Conservation (phyloP, 768 basidiomycete species). For the Pleurotus pulmonarius region DNA sequence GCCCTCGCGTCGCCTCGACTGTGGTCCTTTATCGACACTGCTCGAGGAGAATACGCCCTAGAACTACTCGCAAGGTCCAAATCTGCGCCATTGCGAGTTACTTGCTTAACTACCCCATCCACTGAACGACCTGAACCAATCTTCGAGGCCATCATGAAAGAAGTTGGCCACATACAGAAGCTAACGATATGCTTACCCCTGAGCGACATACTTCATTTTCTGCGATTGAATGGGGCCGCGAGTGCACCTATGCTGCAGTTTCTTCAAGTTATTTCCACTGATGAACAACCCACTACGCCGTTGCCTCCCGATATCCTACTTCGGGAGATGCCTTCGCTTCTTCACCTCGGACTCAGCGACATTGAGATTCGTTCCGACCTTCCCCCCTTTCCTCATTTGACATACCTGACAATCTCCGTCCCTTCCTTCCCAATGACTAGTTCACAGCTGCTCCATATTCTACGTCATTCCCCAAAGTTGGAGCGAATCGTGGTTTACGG, state of each 20-base stretch:
- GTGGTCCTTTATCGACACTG: not conserved
- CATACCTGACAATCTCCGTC: not conserved
- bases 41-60: not conserved
- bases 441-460: not conserved
- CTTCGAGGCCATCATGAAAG: not conserved
- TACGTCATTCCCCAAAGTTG: not conserved
- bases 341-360: not conserved
- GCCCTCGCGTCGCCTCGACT: not conserved
- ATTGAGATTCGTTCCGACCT: not conserved
- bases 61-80: not conserved
- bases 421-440: not conserved
- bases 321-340: not conserved
- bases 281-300: not conserved
- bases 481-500: not conserved
- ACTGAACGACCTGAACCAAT: too few relatives aligned
- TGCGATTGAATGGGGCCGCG: not conserved
- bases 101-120: not conserved
- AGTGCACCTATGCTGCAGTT: not conserved
- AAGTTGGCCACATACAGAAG: not conserved
- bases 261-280: not conserved
- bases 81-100: not conserved
- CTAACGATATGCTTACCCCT: not conserved
- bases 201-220: not conserved
- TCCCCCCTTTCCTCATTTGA: not conserved
- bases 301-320: not conserved